Base-by-base conservation (phyloP, 2,329 filamentous ascomycete species). In the Colletotrichum camelliae region DNA sequence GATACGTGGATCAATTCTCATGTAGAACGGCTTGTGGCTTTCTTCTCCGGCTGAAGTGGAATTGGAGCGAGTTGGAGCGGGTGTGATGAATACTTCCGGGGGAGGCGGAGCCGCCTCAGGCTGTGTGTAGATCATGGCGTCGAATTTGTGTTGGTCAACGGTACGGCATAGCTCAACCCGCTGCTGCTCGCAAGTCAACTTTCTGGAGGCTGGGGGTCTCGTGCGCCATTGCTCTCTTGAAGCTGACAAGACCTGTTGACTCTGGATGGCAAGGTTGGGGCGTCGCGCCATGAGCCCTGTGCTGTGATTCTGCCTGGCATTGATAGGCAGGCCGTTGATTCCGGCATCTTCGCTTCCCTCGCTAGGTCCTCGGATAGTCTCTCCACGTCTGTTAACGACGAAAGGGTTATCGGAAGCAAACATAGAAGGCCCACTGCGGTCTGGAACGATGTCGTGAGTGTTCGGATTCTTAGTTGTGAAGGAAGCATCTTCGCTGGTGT, bases 1-100 rank as follows among this genome's bases (percentile, higher is more conserved):
- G 2, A 88, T 84, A 2, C 86, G 86, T 0, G 90, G 91, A 79
- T 93, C 88, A 4, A 91, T 83, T 64, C 86, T 82, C 1, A 85
- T 82, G 77, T 86, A 91, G 7, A 85, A 77, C 29, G 83, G 84
- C 33, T 83, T 80, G 3, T 16, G 43, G 33, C 83, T 79, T 67
- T 80, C 72, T 27, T 58, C 70, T 64, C 77, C 66, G 35, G 73
- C 27, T 10, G 37, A 57, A 12, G 74, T 61, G 6, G 60, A 61
- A 67, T 76, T 39, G 66, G 37, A 21, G 12, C 57, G 29, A 3
- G 21, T 35, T 2, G 61, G 37, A 13, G 48, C 64, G 5, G 48
- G 7, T 16, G 65, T 43, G 7, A 69, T n/a, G 7, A 33, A 13
- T 9, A 77, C 60, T n/a, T 52, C 43, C 10, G 60, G 16, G 16